A percentile compares a stretch with the other conserved stretches of the same genome.
phyloP scores from a whole-genome alignment of 768 basidiomycete species.

The Tulasnella sp. region DNA sequence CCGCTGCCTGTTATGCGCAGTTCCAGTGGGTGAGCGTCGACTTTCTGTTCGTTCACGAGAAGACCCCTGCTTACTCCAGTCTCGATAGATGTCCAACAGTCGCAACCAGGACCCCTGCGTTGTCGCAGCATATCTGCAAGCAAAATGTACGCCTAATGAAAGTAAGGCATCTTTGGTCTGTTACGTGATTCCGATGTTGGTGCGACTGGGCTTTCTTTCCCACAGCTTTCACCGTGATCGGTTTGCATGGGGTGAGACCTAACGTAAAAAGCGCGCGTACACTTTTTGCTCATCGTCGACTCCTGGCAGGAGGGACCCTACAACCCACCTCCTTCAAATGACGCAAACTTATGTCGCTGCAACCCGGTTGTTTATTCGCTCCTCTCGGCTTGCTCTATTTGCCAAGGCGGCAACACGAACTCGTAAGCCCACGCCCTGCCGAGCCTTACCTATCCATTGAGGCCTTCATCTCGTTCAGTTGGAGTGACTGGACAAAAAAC shows the following conservation, averaged over 20 bases:
- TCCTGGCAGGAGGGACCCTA: slow-evolving; percentile 14
- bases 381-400: slow-evolving; percentile 21
- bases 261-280: slow-evolving; percentile 1
- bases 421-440: background rate
- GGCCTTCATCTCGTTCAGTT: background rate
- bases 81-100: slow-evolving; percentile 14
- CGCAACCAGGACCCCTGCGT: slow-evolving; percentile 14
- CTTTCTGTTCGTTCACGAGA: background rate
- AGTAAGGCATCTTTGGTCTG: background rate
- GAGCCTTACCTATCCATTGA: background rate
- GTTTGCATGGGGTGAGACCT: slow-evolving; percentile 6
- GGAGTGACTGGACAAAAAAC: slow-evolving; percentile 17
- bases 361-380: slow-evolving; percentile 21
- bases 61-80: background rate
- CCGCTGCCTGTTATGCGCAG: background rate
- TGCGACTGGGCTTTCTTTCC: background rate
- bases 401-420: slow-evolving; percentile 10
- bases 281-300: background rate
- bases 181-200: background rate
- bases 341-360: slow-evolving; percentile 12
- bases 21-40: background rate
- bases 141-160: background rate
- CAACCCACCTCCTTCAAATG: slow-evolving; percentile 6
- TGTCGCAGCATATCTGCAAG: slow-evolving; percentile 14
- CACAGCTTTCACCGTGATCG: slow-evolving; percentile 8